Conservation (phyloP, 2,329 filamentous ascomycete genomes). For the Colletotrichum paranaense region DNA sequence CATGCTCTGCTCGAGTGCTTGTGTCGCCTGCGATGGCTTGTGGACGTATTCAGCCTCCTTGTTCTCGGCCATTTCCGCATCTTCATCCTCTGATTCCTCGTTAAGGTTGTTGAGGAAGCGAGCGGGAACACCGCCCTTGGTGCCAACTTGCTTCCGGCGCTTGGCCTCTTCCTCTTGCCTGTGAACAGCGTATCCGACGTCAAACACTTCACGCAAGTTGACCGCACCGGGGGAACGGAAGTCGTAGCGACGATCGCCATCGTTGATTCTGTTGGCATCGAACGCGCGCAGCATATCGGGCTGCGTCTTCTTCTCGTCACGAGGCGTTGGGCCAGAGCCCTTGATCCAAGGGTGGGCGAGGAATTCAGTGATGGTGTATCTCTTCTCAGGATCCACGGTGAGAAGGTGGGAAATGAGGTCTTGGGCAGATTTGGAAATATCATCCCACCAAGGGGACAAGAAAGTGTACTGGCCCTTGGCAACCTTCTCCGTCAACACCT, state of each 20-base stretch:
- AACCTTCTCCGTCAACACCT: conserved; percentile 96
- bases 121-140: conserved; percentile 71
- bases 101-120: conserved; percentile 72
- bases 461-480: conserved; percentile 97
- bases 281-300: conserved; percentile 65
- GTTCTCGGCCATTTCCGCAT: conserved; percentile 72
- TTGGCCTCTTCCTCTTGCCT: conserved; percentile 96
- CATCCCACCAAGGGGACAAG: conserved; percentile 98
- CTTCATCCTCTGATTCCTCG: conserved; percentile 73
- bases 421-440: conserved; percentile 94
- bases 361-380: conserved; percentile 94
- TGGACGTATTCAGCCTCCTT: conserved; percentile 59
- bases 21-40: conserved; percentile 63
- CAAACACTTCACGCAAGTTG: conserved; percentile 96
- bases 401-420: conserved; percentile 94
- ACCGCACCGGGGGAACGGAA: conserved; percentile 96
- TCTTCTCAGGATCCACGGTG: conserved; percentile 93
- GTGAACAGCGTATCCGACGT: conserved; percentile 98
- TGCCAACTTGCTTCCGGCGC: conserved; percentile 84
- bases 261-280: conserved; percentile 64
- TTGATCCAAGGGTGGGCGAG: conserved; percentile 94
- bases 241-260: conserved; percentile 79
- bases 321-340: conserved; percentile 67
- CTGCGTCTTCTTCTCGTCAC: conserved; percentile 68
- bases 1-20: conserved; percentile 87